phyloP scores from a whole-genome alignment of 495 filamentous ascomycete species.

The Amphirosellinia nigrospora region DNA sequence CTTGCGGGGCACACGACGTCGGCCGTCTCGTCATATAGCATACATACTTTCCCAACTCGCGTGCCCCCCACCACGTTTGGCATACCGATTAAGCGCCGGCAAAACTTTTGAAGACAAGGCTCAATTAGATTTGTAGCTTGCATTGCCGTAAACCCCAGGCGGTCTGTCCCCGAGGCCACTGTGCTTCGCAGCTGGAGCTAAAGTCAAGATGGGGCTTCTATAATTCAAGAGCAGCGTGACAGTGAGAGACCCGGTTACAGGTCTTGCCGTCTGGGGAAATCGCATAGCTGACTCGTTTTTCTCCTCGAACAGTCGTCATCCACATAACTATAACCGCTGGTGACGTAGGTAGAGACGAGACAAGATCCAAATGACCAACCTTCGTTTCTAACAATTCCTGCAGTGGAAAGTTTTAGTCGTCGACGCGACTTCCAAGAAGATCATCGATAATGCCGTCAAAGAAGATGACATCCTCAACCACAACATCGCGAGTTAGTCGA shows the following conservation, averaged over 20 bases:
- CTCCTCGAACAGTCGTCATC: slow-evolving; percentile 51
- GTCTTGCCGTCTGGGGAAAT: not conserved
- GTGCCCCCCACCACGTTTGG: not conserved
- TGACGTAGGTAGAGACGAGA: slow-evolving; percentile 50
- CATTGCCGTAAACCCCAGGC: not conserved
- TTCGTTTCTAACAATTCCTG: slow-evolving; percentile 24
- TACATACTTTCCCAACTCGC: not conserved
- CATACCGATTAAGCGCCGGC: not conserved
- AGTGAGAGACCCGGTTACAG: slow-evolving; percentile 36
- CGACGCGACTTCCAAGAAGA: slow-evolving; percentile 76
- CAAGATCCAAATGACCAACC: not conserved
- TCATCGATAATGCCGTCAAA: slow-evolving; percentile 86
- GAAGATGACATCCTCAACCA: slow-evolving; percentile 95
- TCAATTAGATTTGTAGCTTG: not conserved
- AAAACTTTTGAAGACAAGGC: too few species aligned
- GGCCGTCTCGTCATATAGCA: not conserved
- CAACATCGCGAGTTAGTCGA: slow-evolving; percentile 84
- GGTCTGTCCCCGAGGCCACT: not conserved
- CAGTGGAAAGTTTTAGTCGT: slow-evolving; percentile 97
- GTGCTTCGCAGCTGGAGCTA: slow-evolving; percentile 9
- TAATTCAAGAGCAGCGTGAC: slow-evolving; percentile 52
- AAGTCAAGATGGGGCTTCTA: slow-evolving; percentile 45
- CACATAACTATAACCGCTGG: slow-evolving; percentile 58
- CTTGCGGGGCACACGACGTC: slow-evolving; percentile 3
- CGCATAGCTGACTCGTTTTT: slow-evolving; percentile 25